These are phyloP conservation scores for Euphorbia corollata DNA, from an alignment of 441 rosid species.

Conservation along the genomic window DNA sequence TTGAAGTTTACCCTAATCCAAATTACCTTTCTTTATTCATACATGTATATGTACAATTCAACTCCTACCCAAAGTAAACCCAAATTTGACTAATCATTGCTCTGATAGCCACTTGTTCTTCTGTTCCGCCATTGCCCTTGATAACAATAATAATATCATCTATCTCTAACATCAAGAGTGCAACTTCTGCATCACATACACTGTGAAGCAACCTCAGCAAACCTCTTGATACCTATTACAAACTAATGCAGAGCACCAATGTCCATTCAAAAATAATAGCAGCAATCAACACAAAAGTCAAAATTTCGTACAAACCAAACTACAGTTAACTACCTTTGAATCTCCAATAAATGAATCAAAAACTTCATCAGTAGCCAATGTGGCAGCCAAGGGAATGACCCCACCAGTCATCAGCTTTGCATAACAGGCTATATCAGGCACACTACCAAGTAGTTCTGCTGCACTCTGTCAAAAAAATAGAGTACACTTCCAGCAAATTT, in stretches of 20 bases:
- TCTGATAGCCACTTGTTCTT: no score
- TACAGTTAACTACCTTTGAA: constrained; percentile 50
- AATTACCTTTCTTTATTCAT: no score
- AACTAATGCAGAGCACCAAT: not conserved
- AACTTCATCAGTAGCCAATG: constrained; percentile 63
- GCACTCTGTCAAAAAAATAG: constrained; percentile 47
- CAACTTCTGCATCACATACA: not conserved
- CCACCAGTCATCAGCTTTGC: constrained; percentile 93
- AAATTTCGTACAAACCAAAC: constrained; percentile 2
- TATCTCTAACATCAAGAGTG: no score
- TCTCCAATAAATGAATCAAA: constrained; percentile 76
- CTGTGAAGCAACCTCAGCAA: not conserved
- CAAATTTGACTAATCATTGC: no score
- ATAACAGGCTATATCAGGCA: constrained; percentile 89
- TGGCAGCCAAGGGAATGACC: constrained; percentile 78
- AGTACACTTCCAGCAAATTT: constrained; percentile 7
- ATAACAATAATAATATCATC: no score
- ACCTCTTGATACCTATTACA: not conserved
- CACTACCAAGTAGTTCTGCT: constrained; percentile 63
- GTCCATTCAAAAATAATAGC: not conserved
- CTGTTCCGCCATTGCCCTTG: no score
- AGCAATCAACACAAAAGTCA: not conserved
- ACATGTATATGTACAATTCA: no score
- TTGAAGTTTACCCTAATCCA: no score
- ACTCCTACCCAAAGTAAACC: no score